Percentiles rank a stretch among this genome's conserved stretches.
Evolutionary conservation across 345 rosid species (phyloP).

Genomic region (Microcos paniculata): DNA sequence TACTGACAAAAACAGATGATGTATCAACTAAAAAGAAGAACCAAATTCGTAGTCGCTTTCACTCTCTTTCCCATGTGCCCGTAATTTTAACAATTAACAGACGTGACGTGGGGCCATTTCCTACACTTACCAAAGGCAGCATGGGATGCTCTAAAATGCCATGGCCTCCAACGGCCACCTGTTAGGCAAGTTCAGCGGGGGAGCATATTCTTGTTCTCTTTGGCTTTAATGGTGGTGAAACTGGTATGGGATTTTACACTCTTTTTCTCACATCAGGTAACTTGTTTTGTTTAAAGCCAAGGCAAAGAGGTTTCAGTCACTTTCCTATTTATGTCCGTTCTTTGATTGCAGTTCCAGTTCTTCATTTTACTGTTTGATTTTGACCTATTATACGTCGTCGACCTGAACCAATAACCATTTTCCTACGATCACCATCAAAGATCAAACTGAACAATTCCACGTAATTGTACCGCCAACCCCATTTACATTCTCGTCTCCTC

Average conservation of each 20-base stretch:
- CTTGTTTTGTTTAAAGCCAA: slow-evolving; percentile 6
- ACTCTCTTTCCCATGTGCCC: neutral
- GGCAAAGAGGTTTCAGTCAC: slow-evolving; percentile 1
- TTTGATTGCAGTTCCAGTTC: slow-evolving; percentile 5
- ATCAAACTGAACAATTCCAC: slow-evolving; percentile 19
- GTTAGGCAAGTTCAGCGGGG: slow-evolving; percentile 20
- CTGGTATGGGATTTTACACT: neutral
- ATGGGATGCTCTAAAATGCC: slow-evolving; percentile 17
- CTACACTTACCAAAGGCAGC: slow-evolving; percentile 10
- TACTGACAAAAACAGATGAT: slow-evolving; percentile 17
- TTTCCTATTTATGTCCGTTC: slow-evolving; percentile 1
- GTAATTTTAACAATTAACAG: neutral
- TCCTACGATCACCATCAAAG: slow-evolving; percentile 16
- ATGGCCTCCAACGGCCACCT: slow-evolving; percentile 22
- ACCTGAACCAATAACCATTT: neutral
- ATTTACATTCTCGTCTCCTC: slow-evolving; percentile 11
- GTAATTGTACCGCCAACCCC: slow-evolving; percentile 22
- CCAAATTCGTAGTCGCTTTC: slow-evolving; percentile 14
- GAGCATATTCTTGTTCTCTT: slow-evolving; percentile 20
- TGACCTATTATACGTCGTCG: neutral
- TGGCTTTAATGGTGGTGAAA: neutral
- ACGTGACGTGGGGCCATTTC: neutral
- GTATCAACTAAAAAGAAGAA: neutral
- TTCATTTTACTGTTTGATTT: neutral
- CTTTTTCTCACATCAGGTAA: slow-evolving; percentile 15